phyloP scores from a whole-genome alignment of 2,329 filamentous ascomycete species.

The Lasiodiplodia gonubiensis region DNA sequence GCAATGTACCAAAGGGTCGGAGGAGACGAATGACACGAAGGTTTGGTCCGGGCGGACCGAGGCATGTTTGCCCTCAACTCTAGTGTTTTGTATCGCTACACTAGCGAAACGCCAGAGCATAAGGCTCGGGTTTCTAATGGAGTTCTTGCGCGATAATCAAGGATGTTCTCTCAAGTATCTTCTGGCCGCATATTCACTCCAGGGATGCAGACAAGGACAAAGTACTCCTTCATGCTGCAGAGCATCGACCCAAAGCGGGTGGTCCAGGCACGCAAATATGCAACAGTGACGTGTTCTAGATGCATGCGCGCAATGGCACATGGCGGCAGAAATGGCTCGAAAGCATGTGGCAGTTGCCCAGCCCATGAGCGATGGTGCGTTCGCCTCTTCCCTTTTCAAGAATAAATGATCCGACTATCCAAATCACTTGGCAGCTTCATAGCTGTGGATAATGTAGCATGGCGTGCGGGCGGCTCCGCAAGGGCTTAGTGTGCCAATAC shows the following conservation, averaged over 20 bases:
- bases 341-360: not conserved
- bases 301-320: not conserved
- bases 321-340: not conserved
- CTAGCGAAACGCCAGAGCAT: not conserved
- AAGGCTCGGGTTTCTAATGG: not conserved
- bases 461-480: not conserved
- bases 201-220: too few species aligned
- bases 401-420: conserved; percentile 16
- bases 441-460: not conserved
- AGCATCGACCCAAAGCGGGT: not conserved
- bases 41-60: not conserved
- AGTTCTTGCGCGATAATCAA: not conserved
- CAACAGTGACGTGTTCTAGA: not conserved
- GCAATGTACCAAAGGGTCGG: not conserved
- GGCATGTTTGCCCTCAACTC: not conserved
- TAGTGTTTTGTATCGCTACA: not conserved
- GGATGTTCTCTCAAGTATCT: not conserved
- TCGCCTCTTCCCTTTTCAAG: not conserved
- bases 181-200: too few species aligned
- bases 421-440: not conserved
- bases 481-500: not conserved
- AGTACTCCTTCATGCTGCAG: not conserved
- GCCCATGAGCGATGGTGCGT: not conserved
- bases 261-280: not conserved
- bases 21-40: not conserved